Percentiles rank a stretch among this genome's conserved stretches.
These are phyloP conservation scores for Trypanosoma caninum DNA, from an alignment of 208 protist species.

Conservation along the genomic window DNA sequence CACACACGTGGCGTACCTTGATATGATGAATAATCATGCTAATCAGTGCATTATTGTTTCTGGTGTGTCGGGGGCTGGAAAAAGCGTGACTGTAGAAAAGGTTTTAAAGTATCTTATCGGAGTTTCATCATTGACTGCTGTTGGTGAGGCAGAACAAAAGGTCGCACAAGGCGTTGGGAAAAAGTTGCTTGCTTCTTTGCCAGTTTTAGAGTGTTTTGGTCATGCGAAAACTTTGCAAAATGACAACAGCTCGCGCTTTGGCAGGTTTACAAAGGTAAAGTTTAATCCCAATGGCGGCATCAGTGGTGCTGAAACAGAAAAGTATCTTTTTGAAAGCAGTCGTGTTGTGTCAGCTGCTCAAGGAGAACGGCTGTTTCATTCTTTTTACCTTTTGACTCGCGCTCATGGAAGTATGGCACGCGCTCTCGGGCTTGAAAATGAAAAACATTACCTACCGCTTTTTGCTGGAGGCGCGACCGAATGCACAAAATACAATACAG, in stretches of 20 bases:
- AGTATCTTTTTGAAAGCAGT: constrained; percentile 55
- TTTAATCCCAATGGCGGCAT: constrained; percentile 32
- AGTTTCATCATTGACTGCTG: constrained; percentile 16
- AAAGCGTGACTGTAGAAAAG: constrained; percentile 75
- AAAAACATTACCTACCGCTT: constrained; percentile 15
- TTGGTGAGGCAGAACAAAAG: constrained; percentile 14
- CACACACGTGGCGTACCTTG: constrained; percentile 32
- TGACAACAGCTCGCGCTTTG: constrained; percentile 57
- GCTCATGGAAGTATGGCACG: constrained; percentile 1
- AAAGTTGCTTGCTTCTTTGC: constrained; percentile 49
- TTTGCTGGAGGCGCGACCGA: constrained; percentile 12
- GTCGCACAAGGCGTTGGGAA: constrained; percentile 26
- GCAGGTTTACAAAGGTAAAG: constrained; percentile 46
- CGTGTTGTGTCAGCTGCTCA: constrained; percentile 33
- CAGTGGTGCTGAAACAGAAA: constrained; percentile 32
- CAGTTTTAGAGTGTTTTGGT: constrained; percentile 71
- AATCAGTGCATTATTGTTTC: constrained; percentile 59
- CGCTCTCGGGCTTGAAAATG: constrained; percentile 1
- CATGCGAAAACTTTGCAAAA: constrained; percentile 80
- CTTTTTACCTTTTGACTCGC: constrained; percentile 53
- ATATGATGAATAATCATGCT: constrained; percentile 24
- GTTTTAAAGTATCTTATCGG: constrained; percentile 61
- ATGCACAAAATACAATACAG: constrained; percentile 28
- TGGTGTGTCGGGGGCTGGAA: constrained; percentile 88
- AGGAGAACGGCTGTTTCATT: constrained; percentile 78